A percentile compares a stretch with the other conserved stretches of the same genome.
Evolutionary conservation across 1,284 basidiomycete species (phyloP).

Genomic region (Ustilago loliicola): DNA sequence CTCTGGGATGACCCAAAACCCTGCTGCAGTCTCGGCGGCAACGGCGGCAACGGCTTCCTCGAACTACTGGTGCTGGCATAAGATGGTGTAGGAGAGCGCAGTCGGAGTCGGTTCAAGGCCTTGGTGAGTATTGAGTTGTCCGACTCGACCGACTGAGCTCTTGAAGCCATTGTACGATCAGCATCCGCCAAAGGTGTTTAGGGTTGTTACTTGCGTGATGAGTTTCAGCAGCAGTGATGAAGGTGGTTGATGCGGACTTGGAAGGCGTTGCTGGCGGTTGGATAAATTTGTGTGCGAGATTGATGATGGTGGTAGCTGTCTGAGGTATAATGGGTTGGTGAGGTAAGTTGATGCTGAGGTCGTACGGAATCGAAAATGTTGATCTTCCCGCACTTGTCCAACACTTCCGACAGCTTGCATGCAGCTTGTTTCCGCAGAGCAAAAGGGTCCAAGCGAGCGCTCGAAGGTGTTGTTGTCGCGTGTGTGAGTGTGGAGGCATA

Average conservation of each 20-base stretch:
- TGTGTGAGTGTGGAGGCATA: conserved; percentile 23
- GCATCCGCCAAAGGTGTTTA: too few species aligned
- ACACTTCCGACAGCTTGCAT: conserved; percentile 16
- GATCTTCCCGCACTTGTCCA: conserved; percentile 13
- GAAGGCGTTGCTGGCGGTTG: too few species aligned
- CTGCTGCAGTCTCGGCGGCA: not conserved
- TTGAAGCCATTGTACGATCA: not conserved
- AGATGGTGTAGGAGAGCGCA: not conserved
- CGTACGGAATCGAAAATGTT: conserved; percentile 9
- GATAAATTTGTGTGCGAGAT: too few species aligned
- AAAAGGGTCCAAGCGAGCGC: conserved; percentile 21
- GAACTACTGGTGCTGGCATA: not conserved
- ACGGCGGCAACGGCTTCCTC: conserved; percentile 1
- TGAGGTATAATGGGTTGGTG: not conserved
- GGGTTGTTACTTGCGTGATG: too few species aligned
- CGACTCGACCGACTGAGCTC: too few species aligned
- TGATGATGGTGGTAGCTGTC: not conserved
- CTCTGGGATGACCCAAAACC: too few species aligned
- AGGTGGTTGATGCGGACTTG: not conserved
- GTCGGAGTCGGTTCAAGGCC: conserved; percentile 5
- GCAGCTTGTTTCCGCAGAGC: conserved; percentile 13
- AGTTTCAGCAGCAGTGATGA: too few species aligned
- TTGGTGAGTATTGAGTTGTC: not conserved
- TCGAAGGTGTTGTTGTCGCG: conserved; percentile 4
- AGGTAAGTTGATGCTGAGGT: not conserved